Percentiles rank a stretch among this genome's conserved stretches.
These are phyloP conservation scores for Candida glucosophila DNA, from an alignment of 1,139 yeast species.

Conservation along the genomic window DNA sequence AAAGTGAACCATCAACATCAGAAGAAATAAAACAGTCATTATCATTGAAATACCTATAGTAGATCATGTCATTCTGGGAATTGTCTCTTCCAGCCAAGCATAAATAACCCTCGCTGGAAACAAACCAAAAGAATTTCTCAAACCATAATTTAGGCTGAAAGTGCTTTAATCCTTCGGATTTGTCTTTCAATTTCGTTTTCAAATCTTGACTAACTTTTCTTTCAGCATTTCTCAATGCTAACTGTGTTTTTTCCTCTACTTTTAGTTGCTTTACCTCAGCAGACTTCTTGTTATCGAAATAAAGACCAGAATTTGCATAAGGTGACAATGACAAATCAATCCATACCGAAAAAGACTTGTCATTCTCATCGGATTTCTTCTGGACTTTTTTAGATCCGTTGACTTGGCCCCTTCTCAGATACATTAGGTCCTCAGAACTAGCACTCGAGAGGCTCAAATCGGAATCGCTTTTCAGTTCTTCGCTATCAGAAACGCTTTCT, in stretches of 20 bases:
- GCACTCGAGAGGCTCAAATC: slow-evolving; percentile 11
- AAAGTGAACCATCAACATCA: slow-evolving; percentile 66
- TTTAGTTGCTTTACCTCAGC: slow-evolving; percentile 75
- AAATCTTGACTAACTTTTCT: slow-evolving; percentile 68
- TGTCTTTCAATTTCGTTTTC: slow-evolving; percentile 55
- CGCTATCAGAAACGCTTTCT: slow-evolving; percentile 15
- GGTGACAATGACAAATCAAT: slow-evolving; percentile 69
- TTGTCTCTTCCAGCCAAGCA: slow-evolving; percentile 83
- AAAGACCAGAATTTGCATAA: slow-evolving; percentile 83
- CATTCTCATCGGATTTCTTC: slow-evolving; percentile 9
- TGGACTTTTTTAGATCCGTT: slow-evolving; percentile 6
- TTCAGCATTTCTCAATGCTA: slow-evolving; percentile 82
- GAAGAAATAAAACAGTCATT: slow-evolving; percentile 69
- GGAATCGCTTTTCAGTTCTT: slow-evolving; percentile 25
- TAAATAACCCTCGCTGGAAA: slow-evolving; percentile 80
- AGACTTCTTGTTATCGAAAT: slow-evolving; percentile 68
- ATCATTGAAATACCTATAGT: slow-evolving; percentile 66
- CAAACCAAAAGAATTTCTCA: slow-evolving; percentile 91
- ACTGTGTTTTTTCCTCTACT: slow-evolving; percentile 68
- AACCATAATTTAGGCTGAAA: slow-evolving; percentile 79
- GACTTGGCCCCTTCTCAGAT: slow-evolving; percentile 2
- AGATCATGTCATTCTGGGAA: slow-evolving; percentile 76
- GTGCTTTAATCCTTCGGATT: slow-evolving; percentile 53
- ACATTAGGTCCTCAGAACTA: slow-evolving; percentile 10
- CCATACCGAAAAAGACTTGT: slow-evolving; percentile 30